Conservation (phyloP, 2,329 filamentous ascomycete genomes). For the Aspergillus novoparasiticus region DNA sequence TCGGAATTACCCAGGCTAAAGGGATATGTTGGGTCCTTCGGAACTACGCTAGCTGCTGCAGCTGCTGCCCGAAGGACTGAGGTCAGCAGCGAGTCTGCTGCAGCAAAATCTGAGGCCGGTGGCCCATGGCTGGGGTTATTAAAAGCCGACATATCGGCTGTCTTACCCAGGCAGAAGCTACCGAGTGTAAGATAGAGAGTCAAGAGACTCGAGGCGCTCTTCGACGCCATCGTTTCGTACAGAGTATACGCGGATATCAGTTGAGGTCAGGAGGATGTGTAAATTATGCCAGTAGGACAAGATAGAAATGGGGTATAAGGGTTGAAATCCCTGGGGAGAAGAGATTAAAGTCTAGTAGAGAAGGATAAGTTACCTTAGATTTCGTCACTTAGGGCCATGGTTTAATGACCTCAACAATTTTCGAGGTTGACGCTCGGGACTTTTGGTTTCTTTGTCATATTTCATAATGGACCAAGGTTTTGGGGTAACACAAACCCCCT, state of each 20-base stretch:
- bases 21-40: constrained; percentile 27
- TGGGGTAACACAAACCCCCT: neutral
- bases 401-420: neutral
- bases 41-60: constrained; percentile 25
- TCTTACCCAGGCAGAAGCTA: constrained; percentile 9
- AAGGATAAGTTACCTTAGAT: neutral
- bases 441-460: neutral
- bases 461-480: neutral
- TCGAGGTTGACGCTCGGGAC: neutral
- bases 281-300: neutral
- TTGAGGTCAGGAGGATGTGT: neutral
- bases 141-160: constrained; percentile 25
- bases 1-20: constrained; percentile 23
- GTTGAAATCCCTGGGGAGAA: neutral
- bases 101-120: constrained; percentile 30
- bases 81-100: constrained; percentile 27
- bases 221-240: neutral
- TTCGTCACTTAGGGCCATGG: neutral
- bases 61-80: constrained; percentile 28
- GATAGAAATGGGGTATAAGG: neutral
- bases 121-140: constrained; percentile 26
- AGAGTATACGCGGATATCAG: neutral
- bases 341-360: neutral
- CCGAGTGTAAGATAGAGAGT: neutral
- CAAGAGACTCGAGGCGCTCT: neutral